These are phyloP conservation scores for Coemansia sp. DNA, from an alignment of 192 early-diverging fungal genomes.

Conservation along the genomic window DNA sequence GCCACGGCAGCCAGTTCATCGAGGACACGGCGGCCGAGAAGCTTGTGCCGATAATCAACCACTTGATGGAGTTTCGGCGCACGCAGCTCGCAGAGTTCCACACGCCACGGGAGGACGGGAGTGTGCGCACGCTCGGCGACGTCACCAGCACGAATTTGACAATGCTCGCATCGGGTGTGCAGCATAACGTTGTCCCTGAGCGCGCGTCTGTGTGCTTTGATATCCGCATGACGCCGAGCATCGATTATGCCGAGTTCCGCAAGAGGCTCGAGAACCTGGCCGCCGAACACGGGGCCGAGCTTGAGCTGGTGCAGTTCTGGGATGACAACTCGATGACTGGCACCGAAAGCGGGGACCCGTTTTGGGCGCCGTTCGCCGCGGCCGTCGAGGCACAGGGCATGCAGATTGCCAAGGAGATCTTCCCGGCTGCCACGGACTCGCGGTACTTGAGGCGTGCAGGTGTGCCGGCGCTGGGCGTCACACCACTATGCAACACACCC, in stretches of 20 bases:
- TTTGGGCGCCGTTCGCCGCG: conserved; percentile 63
- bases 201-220: conserved; percentile 67
- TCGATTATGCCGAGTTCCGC: conserved; percentile 65
- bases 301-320: conserved; percentile 67
- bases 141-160: conserved; percentile 82
- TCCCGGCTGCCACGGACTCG: conserved; percentile 83
- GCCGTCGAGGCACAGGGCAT: conserved; percentile 57
- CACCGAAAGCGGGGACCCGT: conserved; percentile 57
- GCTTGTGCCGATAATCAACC: conserved; percentile 65
- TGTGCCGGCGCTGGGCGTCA: conserved; percentile 79
- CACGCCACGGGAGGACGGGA: conserved; percentile 56
- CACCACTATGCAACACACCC: conserved; percentile 75
- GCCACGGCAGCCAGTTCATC: conserved; percentile 86
- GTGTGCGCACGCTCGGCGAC: conserved; percentile 60
- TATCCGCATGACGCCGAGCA: conserved; percentile 70
- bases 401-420: conserved; percentile 68
- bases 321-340: conserved; percentile 56
- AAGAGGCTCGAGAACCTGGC: conserved; percentile 28
- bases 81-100: conserved; percentile 60
- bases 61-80: conserved; percentile 67
- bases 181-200: conserved; percentile 81
- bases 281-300: conserved; percentile 48
- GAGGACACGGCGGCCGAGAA: conserved; percentile 67
- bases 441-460: conserved; percentile 73
- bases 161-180: conserved; percentile 67